phyloP scores from a whole-genome alignment of 768 basidiomycete species.

The Lepiota brunneoincarnata region DNA sequence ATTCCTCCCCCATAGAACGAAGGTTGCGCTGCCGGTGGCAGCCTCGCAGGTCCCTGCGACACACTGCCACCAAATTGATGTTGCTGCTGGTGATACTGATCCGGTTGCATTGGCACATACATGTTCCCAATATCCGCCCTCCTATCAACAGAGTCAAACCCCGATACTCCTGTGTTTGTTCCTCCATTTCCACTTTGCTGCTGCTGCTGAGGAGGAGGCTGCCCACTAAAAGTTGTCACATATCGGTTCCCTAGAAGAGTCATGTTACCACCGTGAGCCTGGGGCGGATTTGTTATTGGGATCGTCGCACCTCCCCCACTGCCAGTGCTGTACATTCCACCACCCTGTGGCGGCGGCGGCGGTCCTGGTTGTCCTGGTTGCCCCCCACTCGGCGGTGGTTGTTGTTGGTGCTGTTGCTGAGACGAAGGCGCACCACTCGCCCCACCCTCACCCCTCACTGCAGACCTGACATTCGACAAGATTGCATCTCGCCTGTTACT shows the following conservation, averaged over 20 bases:
- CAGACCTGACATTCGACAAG: conserved; percentile 73
- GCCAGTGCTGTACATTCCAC: conserved; percentile 40
- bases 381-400: not conserved
- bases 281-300: conserved; percentile 75
- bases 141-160: conserved; percentile 62
- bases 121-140: conserved; percentile 65
- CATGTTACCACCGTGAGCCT: conserved; percentile 57
- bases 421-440: not conserved
- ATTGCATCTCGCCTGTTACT: conserved; percentile 64
- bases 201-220: conserved; percentile 23
- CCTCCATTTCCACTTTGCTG: conserved; percentile 25
- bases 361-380: not conserved
- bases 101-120: conserved; percentile 83
- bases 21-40: conserved; percentile 46
- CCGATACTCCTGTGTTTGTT: conserved; percentile 15
- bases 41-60: conserved; percentile 35
- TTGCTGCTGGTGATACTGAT: conserved; percentile 47
- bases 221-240: conserved; percentile 45
- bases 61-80: conserved; percentile 18
- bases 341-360: conserved; percentile 10
- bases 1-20: conserved; percentile 74
- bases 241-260: conserved; percentile 61
- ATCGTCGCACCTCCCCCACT: conserved; percentile 41
- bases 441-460: conserved; percentile 49
- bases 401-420: conserved; percentile 4